Percentiles rank a stretch among this genome's conserved stretches.
Evolutionary conservation across 1,284 basidiomycete species (phyloP).

Genomic region (Microbotryomycetes sp.): DNA sequence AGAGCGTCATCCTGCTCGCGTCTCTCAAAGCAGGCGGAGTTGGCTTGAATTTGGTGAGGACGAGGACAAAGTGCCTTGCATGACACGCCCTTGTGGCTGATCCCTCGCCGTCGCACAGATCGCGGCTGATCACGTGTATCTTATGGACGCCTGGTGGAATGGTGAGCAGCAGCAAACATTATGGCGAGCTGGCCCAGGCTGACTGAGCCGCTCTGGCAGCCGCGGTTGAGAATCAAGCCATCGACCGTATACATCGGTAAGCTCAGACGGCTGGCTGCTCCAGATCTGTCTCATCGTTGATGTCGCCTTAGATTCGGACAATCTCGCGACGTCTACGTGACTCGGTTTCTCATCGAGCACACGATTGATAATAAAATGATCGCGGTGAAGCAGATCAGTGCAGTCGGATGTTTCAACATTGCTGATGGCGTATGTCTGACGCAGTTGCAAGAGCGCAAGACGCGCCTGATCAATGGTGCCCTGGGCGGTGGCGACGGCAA

Average conservation of each 20-base stretch:
- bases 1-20: conserved; percentile 78
- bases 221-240: conserved; percentile 34
- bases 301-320: neutral
- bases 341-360: conserved; percentile 30
- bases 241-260: conserved; percentile 35
- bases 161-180: neutral
- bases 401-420: neutral
- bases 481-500: conserved; percentile 29
- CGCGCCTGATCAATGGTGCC: conserved; percentile 30
- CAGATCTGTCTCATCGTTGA: neutral
- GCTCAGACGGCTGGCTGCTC: conserved; percentile 34
- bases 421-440: neutral
- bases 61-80: too few species aligned
- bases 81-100: too few species aligned
- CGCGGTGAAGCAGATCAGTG: neutral
- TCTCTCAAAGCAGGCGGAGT: conserved; percentile 87
- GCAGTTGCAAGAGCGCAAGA: conserved; percentile 32
- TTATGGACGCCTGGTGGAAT: conserved; percentile 32
- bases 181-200: too few species aligned
- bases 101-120: too few species aligned
- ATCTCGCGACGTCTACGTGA: conserved; percentile 25
- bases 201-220: neutral
- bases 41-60: conserved; percentile 46
- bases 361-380: conserved; percentile 36
- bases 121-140: conserved; percentile 25